Percentiles rank a stretch among this genome's conserved stretches.
phyloP scores from a whole-genome alignment of 257 asterid species.

The Fraxinus pennsylvanica region DNA sequence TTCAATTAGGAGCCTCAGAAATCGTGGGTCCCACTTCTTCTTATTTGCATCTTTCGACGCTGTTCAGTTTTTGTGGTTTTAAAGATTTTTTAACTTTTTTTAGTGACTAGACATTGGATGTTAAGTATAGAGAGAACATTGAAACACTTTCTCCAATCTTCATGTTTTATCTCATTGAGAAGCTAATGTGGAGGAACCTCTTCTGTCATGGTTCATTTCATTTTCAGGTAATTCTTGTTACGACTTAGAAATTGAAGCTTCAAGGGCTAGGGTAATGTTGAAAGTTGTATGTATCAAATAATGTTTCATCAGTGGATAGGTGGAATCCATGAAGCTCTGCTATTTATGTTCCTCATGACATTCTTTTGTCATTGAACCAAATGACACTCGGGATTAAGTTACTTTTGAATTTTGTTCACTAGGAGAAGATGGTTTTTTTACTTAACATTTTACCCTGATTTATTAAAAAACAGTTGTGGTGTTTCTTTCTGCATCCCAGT shows the following conservation, averaged over 20 bases:
- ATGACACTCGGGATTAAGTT: constrained; percentile 10
- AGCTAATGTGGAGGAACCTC: background rate
- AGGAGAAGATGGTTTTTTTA: constrained; percentile 1
- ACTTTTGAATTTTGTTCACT: constrained; percentile 5
- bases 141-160: background rate
- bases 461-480: background rate
- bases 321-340: constrained; percentile 14
- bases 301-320: constrained; percentile 14
- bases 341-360: constrained; percentile 13
- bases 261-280: background rate
- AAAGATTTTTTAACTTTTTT: background rate
- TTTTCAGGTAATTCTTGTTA: background rate
- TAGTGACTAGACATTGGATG: background rate
- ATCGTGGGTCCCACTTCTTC: background rate
- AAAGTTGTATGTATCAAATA: background rate
- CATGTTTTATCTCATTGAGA: background rate
- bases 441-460: background rate
- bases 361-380: constrained; percentile 6
- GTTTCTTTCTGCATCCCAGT: constrained; percentile 3
- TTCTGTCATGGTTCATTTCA: background rate
- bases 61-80: background rate
- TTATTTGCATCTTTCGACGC: background rate
- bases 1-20: background rate
- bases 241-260: background rate
- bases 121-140: background rate